Evolutionary conservation across 2,329 filamentous ascomycete genomes (phyloP), one percentile per base, ranked within the genome.

Genomic region (Paraphoma sp.): DNA sequence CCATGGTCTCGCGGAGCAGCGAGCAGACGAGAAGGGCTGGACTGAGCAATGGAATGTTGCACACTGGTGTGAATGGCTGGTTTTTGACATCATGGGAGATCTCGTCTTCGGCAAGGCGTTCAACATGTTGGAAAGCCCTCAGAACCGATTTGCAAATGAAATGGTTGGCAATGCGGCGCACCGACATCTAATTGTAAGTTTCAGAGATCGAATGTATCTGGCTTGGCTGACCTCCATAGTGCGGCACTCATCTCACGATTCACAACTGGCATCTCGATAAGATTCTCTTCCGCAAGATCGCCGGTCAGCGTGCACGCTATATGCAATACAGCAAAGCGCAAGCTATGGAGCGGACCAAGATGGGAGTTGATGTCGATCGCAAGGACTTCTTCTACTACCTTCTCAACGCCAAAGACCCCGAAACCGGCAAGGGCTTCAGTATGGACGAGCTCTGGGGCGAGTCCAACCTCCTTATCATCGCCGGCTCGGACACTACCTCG

Each of bases 21-120:
- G 45, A 55, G 23, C 29, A 14, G 60, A 67, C 12, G 59, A 65
- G 31, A 69, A 73, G 40, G 75, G 69, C n/a, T 83, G 80, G 79
- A 75, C 73, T 31, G 50, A 65, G 23, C 64, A 74, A 14, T 74
- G 78, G 64, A 80, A 84, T 52, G 78, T 82, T 59, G 77, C 78
- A 8, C 68, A 78, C 50, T 80, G 78, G 73, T 72, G 74, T 68
- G 70, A 79, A 55, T 82, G 76, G 71, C 65, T 83, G 38, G 76
- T 80, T 10, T 81, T 84, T 57, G 82, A 84, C 54, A 78, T 84
- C 53, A 83, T 85, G 78, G 80, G 80, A 11, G 80, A 83, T 56
- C 62, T 82, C 17, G 76, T 76, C 28, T 79, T 81, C 61, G 78
- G 79, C 2, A 79, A 81, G 60, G 68, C 78, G 42, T 80, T 82